A percentile compares a stretch with the other conserved stretches of the same genome.
phyloP scores from a whole-genome alignment of 768 basidiomycete species.

The Mycena galopus region DNA sequence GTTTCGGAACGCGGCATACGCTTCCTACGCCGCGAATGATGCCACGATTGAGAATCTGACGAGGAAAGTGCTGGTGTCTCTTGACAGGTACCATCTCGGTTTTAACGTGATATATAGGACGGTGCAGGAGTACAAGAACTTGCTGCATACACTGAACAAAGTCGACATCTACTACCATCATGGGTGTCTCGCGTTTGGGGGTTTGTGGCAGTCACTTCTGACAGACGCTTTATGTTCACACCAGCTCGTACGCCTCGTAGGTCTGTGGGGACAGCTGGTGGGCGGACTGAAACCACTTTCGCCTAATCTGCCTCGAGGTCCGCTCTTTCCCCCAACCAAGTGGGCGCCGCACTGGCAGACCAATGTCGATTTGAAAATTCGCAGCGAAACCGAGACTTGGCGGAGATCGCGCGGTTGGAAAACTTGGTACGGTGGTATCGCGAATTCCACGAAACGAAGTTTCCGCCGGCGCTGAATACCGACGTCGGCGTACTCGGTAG shows the following conservation, averaged over 20 bases:
- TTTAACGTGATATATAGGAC: too few species aligned
- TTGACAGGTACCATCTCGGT: too few species aligned
- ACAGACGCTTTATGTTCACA: too few species aligned
- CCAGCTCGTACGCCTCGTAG: too few species aligned
- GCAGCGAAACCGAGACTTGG: background rate
- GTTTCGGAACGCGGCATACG: constrained; percentile 6
- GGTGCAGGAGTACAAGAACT: background rate
- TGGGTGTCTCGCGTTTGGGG: constrained; percentile 24
- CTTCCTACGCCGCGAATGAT: constrained; percentile 1
- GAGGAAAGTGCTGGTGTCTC: too few species aligned
- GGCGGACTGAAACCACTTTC: background rate
- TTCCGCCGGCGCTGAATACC: background rate
- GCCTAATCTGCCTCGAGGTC: background rate
- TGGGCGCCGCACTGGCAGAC: background rate
- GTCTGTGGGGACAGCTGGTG: constrained; percentile 15
- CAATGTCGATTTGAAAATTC: constrained; percentile 1
- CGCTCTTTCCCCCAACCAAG: constrained; percentile 3
- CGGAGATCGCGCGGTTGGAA: constrained; percentile 1
- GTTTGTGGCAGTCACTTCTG: too few species aligned
- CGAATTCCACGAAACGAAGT: background rate
- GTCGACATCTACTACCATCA: constrained; percentile 14
- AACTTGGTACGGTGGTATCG: background rate
- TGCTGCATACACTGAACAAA: constrained; percentile 9
- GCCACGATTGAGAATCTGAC: background rate
- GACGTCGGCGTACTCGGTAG: background rate